Conservation (phyloP, 495 filamentous ascomycete species). For the Beverwykella pulmonaria region DNA sequence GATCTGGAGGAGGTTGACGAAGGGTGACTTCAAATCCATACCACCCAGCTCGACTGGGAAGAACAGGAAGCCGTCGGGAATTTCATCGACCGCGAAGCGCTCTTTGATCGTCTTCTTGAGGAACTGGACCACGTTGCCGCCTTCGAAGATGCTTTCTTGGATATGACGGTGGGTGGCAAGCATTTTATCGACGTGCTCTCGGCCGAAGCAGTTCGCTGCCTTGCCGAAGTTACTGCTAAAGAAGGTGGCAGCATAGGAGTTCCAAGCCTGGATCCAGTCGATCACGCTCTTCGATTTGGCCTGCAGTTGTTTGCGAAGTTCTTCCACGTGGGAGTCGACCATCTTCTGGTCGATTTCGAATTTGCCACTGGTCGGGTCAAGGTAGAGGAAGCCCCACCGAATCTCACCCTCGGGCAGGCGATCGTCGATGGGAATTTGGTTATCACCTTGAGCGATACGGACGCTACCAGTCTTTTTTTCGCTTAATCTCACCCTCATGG, state of each 20-base stretch:
- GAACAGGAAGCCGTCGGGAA: constrained; percentile 71
- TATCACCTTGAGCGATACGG: constrained; percentile 43
- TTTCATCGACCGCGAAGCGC: constrained; percentile 57
- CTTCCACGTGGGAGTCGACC: constrained; percentile 64
- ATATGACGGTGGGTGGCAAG: constrained; percentile 62
- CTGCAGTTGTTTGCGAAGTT: constrained; percentile 62
- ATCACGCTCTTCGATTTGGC: constrained; percentile 60
- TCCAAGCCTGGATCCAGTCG: constrained; percentile 67
- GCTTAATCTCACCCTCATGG: constrained; percentile 63
- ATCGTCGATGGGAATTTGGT: constrained; percentile 31
- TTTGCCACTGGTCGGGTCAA: constrained; percentile 57
- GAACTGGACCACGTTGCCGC: constrained; percentile 59
- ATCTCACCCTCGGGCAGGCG: constrained; percentile 61
- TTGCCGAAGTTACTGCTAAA: constrained; percentile 69
- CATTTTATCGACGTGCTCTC: constrained; percentile 64
- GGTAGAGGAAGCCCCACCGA: constrained; percentile 66
- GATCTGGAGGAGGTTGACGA: constrained; percentile 39
- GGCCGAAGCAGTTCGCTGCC: constrained; percentile 66
- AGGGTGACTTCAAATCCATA: constrained; percentile 43
- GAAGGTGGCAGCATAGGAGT: constrained; percentile 64
- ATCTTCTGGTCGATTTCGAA: constrained; percentile 66
- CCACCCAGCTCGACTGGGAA: constrained; percentile 46
- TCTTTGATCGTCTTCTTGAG: constrained; percentile 58
- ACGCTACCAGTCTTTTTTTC: constrained; percentile 62
- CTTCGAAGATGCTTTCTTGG: constrained; percentile 57